phyloP scores from a whole-genome alignment of 192 early-diverging fungal species.

The Coemansia sp. region DNA sequence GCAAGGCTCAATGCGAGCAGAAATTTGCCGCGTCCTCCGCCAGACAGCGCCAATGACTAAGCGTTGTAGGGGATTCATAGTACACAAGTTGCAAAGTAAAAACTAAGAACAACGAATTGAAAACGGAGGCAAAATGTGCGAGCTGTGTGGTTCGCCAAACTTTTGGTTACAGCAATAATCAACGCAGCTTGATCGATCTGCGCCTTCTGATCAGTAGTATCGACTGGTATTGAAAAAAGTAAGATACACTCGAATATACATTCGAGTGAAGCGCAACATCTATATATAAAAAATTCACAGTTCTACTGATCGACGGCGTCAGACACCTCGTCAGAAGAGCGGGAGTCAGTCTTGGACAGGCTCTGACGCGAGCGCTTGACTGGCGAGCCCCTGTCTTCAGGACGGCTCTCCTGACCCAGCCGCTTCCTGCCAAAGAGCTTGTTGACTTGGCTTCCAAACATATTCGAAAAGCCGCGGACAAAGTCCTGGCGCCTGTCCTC shows the following conservation, averaged over 20 bases:
- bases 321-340: slow-evolving; percentile 8
- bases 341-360: slow-evolving; percentile 5
- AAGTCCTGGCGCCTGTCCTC: slow-evolving; percentile 77
- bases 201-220: not conserved
- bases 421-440: slow-evolving; percentile 52
- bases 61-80: not conserved
- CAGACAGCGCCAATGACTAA: not conserved
- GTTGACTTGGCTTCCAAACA: slow-evolving; percentile 62
- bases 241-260: not conserved
- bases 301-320: slow-evolving; percentile 8
- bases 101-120: not conserved
- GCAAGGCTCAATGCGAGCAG: not conserved
- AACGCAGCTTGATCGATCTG: not conserved
- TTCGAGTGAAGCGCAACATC: not conserved
- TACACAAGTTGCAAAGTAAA: not conserved
- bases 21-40: not conserved
- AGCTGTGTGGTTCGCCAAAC: not conserved
- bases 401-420: slow-evolving; percentile 13
- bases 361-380: slow-evolving; percentile 36
- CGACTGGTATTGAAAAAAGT: not conserved
- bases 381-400: slow-evolving; percentile 7
- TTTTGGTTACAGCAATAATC: not conserved
- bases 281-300: slow-evolving; percentile 10
- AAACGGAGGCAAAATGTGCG: not conserved
- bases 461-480: slow-evolving; percentile 66